Evolutionary conservation across 164 flowering plant genomes (phyloP), one percentile per base, ranked within the genome.

Genomic region (Umbilicus rupestris): DNA sequence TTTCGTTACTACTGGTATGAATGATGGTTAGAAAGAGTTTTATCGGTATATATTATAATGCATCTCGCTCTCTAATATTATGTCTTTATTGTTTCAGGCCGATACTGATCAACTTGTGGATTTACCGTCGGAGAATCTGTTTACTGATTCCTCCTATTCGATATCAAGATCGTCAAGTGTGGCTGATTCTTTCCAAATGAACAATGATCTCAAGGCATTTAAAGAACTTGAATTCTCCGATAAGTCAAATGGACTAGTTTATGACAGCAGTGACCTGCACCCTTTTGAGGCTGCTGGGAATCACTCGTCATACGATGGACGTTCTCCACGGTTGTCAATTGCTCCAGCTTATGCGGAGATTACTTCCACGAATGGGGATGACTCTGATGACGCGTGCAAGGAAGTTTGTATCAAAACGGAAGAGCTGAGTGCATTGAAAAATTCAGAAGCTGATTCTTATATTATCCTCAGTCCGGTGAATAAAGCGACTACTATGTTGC

Each of bases 341-440:
- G 68, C 69, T 41, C 74, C 75, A n/a, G 79, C 73, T 47, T 82
- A 74, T 80, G 87, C 81, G 57, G 75, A 80, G 64, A 65, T 70
- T 26, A 71, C 72, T 42, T 63, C 71, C 55, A 65, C 37, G 63
- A 71, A 58, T 15, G 46, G 26, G 44, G 76, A 68, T 70, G 76
- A 79, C 47, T 49, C 70, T 39, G 87, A 84, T 66, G 89, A 74
- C 35, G 68, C 46, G 10, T 84, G 89, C 82, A 87, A 83, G 78
- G 92, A 93, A 49, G 94, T 86, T 59, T 85, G 85, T 71, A 73
- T 87, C 65, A 90, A 85, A 72, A 62, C 64, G 45, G 83, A 84
- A 68, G 80, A 80, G 10, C 49, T 72, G 5, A 72, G 71, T 59
- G 62, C 55, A 22, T 72, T 57, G 16, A 75, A 41, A 60, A 66